Evolutionary conservation across 805 yeast species (phyloP), one percentile per base, ranked within the genome.

Genomic region (Barnettozyma sp.): DNA sequence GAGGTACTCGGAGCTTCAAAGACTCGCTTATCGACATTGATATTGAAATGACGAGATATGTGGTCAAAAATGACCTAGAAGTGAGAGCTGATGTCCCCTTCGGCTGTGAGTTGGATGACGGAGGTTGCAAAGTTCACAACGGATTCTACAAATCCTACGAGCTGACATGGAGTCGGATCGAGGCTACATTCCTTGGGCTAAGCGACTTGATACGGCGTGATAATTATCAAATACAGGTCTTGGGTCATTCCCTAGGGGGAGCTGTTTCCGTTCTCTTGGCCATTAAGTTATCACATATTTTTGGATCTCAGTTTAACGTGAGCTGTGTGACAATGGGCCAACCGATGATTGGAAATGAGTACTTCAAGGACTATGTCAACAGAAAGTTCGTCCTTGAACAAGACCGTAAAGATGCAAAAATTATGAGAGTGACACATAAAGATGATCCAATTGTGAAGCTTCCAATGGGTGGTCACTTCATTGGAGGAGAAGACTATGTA

Each of bases 161-260:
- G 14, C 24, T 33, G 24, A 37, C 40, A 2, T 37, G 40, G 40
- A 28, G 30, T 13, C 28, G 37, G n/a, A 33, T 21, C 7, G 22
- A 26, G 7, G 23, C 32, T 2, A 26, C 35, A 6, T 19, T 39
- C 39, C 24, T 13, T 2, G 30, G 19, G 8, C 22, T 43, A 7
- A 19, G 27, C 8, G 20, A 29, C 12, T 17, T 23, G 4, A 11
- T 45, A 4, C 4, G 14, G 4, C 35, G 22, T 14, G 39, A 42
- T 4, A 34, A 36, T 10, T 50, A 44, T 18, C 25, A 39, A 21
- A 33, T 53, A 2, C 7, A 24, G 2, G 33, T 51, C 8, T 35
- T 51, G 44, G 58, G 58, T 5, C 58, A 53, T 26, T 53, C 58
- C 1, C 34, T 53, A 35, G 58, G 58, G 12, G 58, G 56, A 23